Conservation (phyloP, 2,329 filamentous ascomycete genomes). For the Ophiostoma fasciatum region DNA sequence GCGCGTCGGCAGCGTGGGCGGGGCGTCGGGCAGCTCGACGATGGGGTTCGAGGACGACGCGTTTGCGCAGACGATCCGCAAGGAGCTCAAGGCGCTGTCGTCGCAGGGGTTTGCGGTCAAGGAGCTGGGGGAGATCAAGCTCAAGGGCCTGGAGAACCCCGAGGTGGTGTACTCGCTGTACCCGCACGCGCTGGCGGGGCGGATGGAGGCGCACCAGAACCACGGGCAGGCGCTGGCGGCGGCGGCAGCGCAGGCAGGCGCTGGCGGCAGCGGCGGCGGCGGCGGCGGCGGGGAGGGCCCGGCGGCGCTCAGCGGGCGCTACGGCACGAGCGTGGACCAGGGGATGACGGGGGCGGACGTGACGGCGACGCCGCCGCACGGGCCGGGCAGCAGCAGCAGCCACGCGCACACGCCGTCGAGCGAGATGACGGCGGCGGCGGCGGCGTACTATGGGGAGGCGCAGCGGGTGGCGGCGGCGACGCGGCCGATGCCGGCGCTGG, state of each 20-base stretch:
- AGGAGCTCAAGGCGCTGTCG: constrained; percentile 73
- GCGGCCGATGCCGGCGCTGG: constrained; percentile 1
- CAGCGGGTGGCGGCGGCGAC: not conserved
- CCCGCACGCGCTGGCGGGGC: constrained; percentile 71
- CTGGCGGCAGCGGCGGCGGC: not conserved
- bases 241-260: constrained; percentile 14
- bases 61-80: constrained; percentile 62
- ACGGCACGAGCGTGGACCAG: too few relatives aligned
- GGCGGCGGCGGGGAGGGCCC: constrained; percentile 1
- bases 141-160: constrained; percentile 95
- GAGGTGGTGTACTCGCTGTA: constrained; percentile 94
- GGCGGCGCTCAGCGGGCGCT: not conserved
- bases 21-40: constrained; percentile 14
- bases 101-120: constrained; percentile 94
- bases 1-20: not conserved
- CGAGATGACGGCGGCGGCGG: not conserved
- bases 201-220: constrained; percentile 53
- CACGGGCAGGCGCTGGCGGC: constrained; percentile 22
- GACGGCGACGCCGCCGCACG: not conserved
- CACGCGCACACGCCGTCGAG: not conserved
- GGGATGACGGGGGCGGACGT: too few relatives aligned
- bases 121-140: constrained; percentile 77
- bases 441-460: too few relatives aligned
- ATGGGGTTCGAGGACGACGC: constrained; percentile 62
- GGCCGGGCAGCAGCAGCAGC: not conserved